Base-by-base conservation (phyloP, 208 protist species). In the Porcisia hertigi region DNA sequence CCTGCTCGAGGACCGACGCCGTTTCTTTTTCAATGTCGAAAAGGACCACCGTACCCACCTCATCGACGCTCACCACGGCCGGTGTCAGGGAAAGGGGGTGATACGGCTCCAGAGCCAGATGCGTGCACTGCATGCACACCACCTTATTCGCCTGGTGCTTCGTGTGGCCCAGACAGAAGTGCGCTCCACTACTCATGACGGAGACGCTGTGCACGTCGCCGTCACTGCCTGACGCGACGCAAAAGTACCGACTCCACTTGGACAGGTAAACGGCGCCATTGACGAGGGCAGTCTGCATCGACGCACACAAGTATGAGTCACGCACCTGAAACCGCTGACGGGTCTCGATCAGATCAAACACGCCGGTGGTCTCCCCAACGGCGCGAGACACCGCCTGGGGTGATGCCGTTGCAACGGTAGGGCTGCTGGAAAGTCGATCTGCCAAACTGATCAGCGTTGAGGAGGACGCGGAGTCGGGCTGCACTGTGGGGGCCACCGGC, bases 141-240 rank as follows among this genome's bases (percentile, higher is more conserved):
- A 94, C 80, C 34, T 80, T 75, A 69, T 92, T 91, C 34, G 67
- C 72, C 18, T 66, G 55, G 53, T 94, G 90, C 34, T 81, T 43
- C 54, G 86, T 83, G 75, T 94, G 88, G 73, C 88, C 81, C 30
- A 94, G 77, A 55, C 79, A 47, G 79, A 94, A 94, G 76, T 91
- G 86, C 4, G 83, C 88, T 0, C 77, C 79, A 25, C 80, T 86
- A 75, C 88, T 92, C 53, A 85, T 55, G n/a, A 94, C 90, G 75
- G 83, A 88, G 49, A 94, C 86, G 72, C 88, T 88, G 78, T 90
- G 89, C 23, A 72, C 79, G 0, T 79, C 82, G 3, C 83, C 83
- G 69, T 94, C 90, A 63, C 73, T 90, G 25, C 89, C 89, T 25
- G 80, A 85, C 20, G 87, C 89, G 8, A 83, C 82, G 18, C 80